Base-by-base conservation (phyloP, 108 stramenopile genomes). In the Nitzschia sp. region DNA sequence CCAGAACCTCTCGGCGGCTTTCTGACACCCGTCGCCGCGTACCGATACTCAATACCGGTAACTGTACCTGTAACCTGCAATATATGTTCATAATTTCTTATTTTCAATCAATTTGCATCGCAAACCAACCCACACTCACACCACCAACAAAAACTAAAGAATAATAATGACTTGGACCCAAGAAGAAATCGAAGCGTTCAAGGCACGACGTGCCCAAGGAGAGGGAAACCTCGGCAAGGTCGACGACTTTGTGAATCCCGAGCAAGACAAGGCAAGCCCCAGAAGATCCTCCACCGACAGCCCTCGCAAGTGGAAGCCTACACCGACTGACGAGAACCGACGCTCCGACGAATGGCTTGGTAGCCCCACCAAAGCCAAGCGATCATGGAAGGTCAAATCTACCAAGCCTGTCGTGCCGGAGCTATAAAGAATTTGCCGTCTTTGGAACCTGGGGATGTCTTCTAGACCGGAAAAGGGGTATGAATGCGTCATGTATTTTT, bases 111-210 rank as follows among this genome's bases (percentile, higher is more conserved):
- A 41, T 41, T 41, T n/a, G n/a, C n/a, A n/a, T n/a, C n/a, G 13
- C 38, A 41, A 41, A 41, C 38, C 9, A 41, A 6, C 38, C 6
- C 38, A 9, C 38, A 6, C 6, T 41, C 38, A 13, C 6, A 6
- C 38, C 6, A 41, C 38, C 38, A 41, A 41, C 38, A 9, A 41
- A 41, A 41, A 41, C 6, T 41, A 9, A 41, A 41, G 9, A 41
- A 41, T 26, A 36, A 61, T 25, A 31, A 61, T 61, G 60, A 61
- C 60, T 13, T 61, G 60, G 60, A 44, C 60, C 33, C 23, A 41
- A 44, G 60, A 61, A 44, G 60, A 61, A 61, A 61, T 61, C 26
- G 60, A 41, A 44, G 60, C 60, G 29, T 61, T 61, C 60, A 61
- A 61, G 60, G 60, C 60, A 17, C 60, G 60, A 3, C 36, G 60